Evolutionary conservation across 306 rosid species (phyloP).

Genomic region (Dryas alaskensis): DNA sequence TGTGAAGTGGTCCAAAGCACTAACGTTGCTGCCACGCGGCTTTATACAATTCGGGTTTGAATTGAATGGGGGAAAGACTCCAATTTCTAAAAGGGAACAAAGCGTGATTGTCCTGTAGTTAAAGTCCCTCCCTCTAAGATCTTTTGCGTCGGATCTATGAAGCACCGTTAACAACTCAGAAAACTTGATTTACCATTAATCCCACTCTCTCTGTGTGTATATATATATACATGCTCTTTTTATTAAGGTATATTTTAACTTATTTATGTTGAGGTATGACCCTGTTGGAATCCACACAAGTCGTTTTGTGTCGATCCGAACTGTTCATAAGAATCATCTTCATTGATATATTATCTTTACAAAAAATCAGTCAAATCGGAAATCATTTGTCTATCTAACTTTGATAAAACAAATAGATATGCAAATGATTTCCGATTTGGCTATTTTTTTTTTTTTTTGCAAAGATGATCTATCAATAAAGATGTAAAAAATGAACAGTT

Average conservation of each 20-base stretch:
- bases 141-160: slow-evolving; percentile 42
- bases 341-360: no score
- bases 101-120: slow-evolving; percentile 30
- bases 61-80: slow-evolving; percentile 11
- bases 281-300: accelerated
- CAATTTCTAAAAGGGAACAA: slow-evolving; percentile 29
- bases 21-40: neutral
- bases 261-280: no score
- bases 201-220: slow-evolving; percentile 4
- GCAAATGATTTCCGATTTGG: no score
- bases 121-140: slow-evolving; percentile 34
- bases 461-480: no score
- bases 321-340: no score
- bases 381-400: no score
- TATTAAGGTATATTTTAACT: no score
- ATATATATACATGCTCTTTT: neutral
- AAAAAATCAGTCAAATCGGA: no score
- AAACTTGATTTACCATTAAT: slow-evolving; percentile 21
- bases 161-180: slow-evolving; percentile 41
- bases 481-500: no score
- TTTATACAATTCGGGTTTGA: neutral
- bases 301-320: no score
- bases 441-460: no score
- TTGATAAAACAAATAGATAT: no score
- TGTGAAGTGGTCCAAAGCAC: slow-evolving; percentile 17